Conservation (phyloP, 2,329 filamentous ascomycete genomes). For the Trichoderma citrinoviride region DNA sequence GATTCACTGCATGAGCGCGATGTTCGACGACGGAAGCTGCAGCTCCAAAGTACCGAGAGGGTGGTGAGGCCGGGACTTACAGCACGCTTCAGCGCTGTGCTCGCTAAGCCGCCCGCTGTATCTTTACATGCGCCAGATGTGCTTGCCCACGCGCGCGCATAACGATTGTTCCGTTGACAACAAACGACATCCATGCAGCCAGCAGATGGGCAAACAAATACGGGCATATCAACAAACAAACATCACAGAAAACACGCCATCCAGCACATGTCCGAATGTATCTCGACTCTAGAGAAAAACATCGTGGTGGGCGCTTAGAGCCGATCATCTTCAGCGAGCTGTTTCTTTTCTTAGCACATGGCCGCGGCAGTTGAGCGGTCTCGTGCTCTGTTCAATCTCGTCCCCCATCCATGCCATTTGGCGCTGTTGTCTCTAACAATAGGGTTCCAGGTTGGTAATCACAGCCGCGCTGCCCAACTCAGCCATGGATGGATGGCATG, state of each 20-base stretch:
- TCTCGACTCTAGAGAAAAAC: neutral
- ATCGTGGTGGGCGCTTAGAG: neutral
- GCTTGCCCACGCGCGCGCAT: neutral
- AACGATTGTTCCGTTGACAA: neutral
- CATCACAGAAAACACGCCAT: neutral
- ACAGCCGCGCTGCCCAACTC: no score
- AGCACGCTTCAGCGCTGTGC: no score
- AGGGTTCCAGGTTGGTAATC: no score
- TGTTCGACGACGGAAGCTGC: no score
- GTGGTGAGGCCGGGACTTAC: no score
- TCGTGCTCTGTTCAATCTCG: neutral
- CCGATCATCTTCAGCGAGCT: conserved; percentile 4
- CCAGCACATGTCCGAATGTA: neutral
- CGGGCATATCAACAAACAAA: neutral
- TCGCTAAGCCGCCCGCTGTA: no score
- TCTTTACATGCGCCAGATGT: neutral
- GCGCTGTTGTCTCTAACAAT: no score
- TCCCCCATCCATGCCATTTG: no score
- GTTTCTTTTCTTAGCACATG: neutral
- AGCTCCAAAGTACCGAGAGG: no score
- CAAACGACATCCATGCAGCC: no score
- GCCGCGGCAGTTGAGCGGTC: neutral
- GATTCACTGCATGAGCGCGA: no score
- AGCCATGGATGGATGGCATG: no score
- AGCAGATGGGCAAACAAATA: neutral